Conservation (phyloP, 768 basidiomycete genomes). For the Rhodocollybia butyracea region DNA sequence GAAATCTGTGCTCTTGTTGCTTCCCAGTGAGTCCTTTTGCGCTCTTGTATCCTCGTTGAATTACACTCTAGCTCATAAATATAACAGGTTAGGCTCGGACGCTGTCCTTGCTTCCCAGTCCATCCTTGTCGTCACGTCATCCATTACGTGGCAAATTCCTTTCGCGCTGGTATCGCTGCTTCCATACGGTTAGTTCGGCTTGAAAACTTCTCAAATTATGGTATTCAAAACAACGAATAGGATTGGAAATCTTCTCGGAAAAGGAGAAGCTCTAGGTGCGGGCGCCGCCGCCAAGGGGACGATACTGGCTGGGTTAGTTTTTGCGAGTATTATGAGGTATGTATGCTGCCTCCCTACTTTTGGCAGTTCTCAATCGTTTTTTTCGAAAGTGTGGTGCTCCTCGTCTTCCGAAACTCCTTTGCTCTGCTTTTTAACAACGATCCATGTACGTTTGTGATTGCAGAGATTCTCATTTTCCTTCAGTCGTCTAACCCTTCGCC, state of each 20-base stretch:
- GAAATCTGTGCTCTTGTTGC: slow-evolving; percentile 70
- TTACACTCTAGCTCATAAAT: background rate
- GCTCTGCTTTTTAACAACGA: slow-evolving; percentile 73
- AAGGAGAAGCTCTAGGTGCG: slow-evolving; percentile 71
- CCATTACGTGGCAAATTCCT: slow-evolving; percentile 79
- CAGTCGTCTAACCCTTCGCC: slow-evolving; percentile 22
- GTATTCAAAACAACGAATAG: slow-evolving; percentile 32
- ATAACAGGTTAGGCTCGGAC: slow-evolving; percentile 62
- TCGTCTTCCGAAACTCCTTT: slow-evolving; percentile 64
- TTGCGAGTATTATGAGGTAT: slow-evolving; percentile 70
- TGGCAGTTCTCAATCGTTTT: background rate
- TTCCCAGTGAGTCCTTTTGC: slow-evolving; percentile 32
- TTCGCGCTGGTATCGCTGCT: slow-evolving; percentile 76
- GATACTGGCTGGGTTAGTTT: slow-evolving; percentile 58
- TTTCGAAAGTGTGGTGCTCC: slow-evolving; percentile 43
- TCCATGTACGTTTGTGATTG: slow-evolving; percentile 42
- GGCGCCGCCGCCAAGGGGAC: slow-evolving; percentile 61
- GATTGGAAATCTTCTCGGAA: slow-evolving; percentile 87
- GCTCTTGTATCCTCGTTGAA: background rate
- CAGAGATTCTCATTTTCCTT: no score
- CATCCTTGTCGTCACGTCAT: slow-evolving; percentile 73
- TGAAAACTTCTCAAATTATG: no score
- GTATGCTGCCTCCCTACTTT: background rate
- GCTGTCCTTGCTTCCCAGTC: slow-evolving; percentile 85
- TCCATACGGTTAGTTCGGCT: slow-evolving; percentile 66